Evolutionary conservation across 208 protist species (phyloP).

Genomic region (Leptomonas seymouri): DNA sequence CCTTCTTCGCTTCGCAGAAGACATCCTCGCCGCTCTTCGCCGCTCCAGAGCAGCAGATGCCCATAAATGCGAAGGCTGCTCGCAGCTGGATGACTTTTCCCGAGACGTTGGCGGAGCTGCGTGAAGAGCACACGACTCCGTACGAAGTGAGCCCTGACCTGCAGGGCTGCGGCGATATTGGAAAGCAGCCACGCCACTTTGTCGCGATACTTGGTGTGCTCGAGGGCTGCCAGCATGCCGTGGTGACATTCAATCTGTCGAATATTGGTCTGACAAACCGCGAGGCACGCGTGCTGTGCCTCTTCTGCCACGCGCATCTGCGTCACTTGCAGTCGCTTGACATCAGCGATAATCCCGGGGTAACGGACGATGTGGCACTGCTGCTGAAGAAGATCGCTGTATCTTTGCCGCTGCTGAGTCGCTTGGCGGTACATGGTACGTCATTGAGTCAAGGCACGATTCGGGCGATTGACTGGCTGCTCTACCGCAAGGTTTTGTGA

Average conservation of each 20-base stretch:
- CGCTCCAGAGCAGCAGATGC: neutral
- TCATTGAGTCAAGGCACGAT: constrained; percentile 15
- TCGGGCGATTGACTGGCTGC: constrained; percentile 9
- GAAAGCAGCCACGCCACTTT: constrained; percentile 28
- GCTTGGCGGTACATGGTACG: constrained; percentile 18
- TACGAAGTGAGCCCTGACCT: constrained; percentile 28
- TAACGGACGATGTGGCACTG: constrained; percentile 24
- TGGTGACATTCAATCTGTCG: constrained; percentile 22
- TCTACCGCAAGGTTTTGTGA: constrained; percentile 20
- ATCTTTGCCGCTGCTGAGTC: constrained; percentile 25
- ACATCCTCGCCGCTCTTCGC: constrained; percentile 8
- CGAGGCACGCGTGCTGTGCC: constrained; percentile 31
- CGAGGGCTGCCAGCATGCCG: constrained; percentile 28
- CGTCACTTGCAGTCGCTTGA: constrained; percentile 36
- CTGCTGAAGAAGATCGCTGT: constrained; percentile 27
- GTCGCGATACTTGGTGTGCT: constrained; percentile 35
- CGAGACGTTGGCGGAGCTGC: constrained; percentile 11
- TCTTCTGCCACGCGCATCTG: constrained; percentile 54
- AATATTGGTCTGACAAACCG: constrained; percentile 26
- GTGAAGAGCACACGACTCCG: constrained; percentile 13
- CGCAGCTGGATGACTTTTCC: constrained; percentile 31
- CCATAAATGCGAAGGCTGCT: neutral
- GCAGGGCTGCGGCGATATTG: constrained; percentile 19
- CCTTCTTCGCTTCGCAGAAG: constrained; percentile 16
- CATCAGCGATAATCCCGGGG: constrained; percentile 30